Evolutionary conservation across 2,329 filamentous ascomycete species (phyloP).

Genomic region (Paracoccidioides brasiliensis): DNA sequence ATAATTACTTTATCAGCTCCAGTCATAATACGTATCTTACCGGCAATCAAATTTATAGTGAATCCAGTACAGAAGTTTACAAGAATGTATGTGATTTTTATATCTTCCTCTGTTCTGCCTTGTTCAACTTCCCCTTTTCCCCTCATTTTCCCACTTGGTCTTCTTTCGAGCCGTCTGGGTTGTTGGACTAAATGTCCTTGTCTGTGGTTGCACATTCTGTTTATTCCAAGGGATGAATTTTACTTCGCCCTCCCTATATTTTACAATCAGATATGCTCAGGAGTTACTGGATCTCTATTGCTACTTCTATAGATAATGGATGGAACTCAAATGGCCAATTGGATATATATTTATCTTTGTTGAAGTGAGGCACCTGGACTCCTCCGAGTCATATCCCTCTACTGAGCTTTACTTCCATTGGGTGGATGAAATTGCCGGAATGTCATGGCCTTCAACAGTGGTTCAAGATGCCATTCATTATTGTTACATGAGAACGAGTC

Average conservation of each 20-base stretch:
- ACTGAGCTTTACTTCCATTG: not conserved
- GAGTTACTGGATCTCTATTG: not conserved
- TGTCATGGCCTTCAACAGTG: not conserved
- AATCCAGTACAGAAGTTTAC: constrained; percentile 66
- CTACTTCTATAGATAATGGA: too few species aligned
- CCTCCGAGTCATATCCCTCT: not conserved
- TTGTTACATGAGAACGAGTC: not conserved
- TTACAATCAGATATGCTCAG: not conserved
- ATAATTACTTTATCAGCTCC: constrained; percentile 87
- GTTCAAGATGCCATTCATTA: not conserved
- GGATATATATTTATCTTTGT: not conserved
- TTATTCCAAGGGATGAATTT: not conserved
- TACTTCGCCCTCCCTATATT: not conserved
- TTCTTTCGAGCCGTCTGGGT: not conserved
- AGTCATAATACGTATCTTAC: constrained; percentile 90
- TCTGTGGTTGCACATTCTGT: not conserved
- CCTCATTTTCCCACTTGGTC: not conserved
- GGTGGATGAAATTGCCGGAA: not conserved
- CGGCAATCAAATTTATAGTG: constrained; percentile 71
- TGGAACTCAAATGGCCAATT: not conserved
- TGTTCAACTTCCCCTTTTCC: not conserved
- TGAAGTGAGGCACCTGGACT: not conserved
- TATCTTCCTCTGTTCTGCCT: constrained; percentile 1
- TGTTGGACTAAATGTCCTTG: not conserved
- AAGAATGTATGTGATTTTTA: constrained; percentile 45